Base-by-base conservation (phyloP, 1,139 yeast species). In the Geotrichum macrosporum region DNA sequence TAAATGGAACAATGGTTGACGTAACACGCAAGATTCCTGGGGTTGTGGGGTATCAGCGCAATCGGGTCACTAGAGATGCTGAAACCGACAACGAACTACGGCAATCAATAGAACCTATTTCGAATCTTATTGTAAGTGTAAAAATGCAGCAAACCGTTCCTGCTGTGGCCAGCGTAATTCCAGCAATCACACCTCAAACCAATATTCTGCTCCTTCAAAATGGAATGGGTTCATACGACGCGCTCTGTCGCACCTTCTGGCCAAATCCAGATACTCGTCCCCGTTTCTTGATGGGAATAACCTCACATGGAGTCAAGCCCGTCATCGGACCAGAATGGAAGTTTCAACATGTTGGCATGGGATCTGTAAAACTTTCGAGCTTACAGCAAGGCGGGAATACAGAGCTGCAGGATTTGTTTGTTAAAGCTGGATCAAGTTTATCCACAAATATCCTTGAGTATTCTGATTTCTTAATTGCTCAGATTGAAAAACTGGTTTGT, bases 251-350 rank as follows among this genome's bases (percentile, higher is more conserved):
- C 1, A 56, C 62, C 6, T 69, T 80, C n/a, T 86, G 94, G 83
- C 77, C 78, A 1, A 60, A 62, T 1, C 51, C 57, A 1, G 50
- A 48, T 0, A 44, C 58, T 1, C 62, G 80, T 46, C 95, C 95
- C 15, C 69, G 67, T n/a, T 59, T 89, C 8, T 78, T 72, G 58
- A 83, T 80, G 59, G 95, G 88, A 41, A 80, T 88, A 13, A 81
- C 81, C 33, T 77, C 87, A 2, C 96, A 89, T 64, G 97, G 96
- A 3, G 87, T 84, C 2, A 75, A 73, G 0, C 60, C 70, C 5
- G 32, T 33, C 9, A 2, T 22, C 10, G 41, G 30, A 2, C n/a
- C 6, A 3, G 20, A 10, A 71, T 75, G 5, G 44, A 44, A 18
- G 2, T 42, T 42, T 18, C 12, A 30, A 8, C 46, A 43, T 22